phyloP scores from a whole-genome alignment of 2,329 filamentous ascomycete species.

The Penicillium corylophilum region DNA sequence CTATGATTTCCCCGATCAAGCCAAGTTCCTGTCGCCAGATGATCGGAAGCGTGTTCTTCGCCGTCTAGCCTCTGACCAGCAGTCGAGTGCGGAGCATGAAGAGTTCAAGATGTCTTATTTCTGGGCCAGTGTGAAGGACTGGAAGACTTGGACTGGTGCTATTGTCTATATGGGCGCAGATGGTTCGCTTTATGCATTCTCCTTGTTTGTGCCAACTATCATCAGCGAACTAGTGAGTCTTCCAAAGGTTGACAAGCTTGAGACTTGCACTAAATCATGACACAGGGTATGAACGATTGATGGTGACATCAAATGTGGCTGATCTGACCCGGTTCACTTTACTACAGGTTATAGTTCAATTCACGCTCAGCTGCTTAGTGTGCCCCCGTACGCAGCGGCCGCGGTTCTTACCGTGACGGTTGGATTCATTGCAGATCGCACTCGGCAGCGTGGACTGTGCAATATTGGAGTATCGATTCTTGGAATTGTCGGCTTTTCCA shows the following conservation, averaged over 20 bases:
- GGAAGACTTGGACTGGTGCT: conserved; percentile 77
- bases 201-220: conserved; percentile 69
- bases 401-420: conserved; percentile 67
- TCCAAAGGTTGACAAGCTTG: background rate
- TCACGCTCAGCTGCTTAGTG: conserved; percentile 68
- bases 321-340: background rate
- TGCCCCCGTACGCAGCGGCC: conserved; percentile 73
- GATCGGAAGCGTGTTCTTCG: conserved; percentile 72
- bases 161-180: conserved; percentile 76
- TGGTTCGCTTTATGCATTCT: conserved; percentile 57
- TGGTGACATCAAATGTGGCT: background rate
- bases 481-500: conserved; percentile 73
- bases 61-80: conserved; percentile 68
- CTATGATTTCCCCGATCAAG: conserved; percentile 77
- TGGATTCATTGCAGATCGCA: conserved; percentile 75
- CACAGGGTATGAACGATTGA: background rate
- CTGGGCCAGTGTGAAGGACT: conserved; percentile 71
- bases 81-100: conserved; percentile 72
- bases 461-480: conserved; percentile 71
- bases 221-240: conserved; percentile 56
- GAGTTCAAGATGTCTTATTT: conserved; percentile 71
- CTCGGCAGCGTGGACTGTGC: conserved; percentile 70
- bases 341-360: conserved; percentile 57
- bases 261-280: conserved; percentile 2
- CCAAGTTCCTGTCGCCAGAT: conserved; percentile 66